phyloP scores from a whole-genome alignment of 139 green algal species.

The Tetradesmus obliquus region DNA sequence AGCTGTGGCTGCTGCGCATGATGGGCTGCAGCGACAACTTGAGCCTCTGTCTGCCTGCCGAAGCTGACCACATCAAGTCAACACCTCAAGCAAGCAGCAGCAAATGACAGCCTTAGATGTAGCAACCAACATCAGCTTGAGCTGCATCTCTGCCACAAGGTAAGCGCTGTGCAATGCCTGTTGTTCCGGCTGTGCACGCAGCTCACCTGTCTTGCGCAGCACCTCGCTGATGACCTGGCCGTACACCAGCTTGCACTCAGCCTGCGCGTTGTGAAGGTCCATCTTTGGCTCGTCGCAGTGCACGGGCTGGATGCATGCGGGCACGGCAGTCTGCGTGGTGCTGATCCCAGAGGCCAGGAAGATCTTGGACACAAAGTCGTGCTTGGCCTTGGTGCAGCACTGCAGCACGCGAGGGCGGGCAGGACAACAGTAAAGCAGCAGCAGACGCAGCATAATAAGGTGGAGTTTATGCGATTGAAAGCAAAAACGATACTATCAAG shows the following conservation, averaged over 20 bases:
- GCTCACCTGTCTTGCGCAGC: constrained; percentile 44
- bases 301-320: constrained; percentile 25
- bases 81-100: too few species aligned
- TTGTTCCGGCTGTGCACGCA: not conserved
- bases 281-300: constrained; percentile 26
- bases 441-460: not conserved
- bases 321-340: constrained; percentile 14
- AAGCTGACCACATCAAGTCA: too few species aligned
- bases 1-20: too few species aligned
- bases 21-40: too few species aligned
- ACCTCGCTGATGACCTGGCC: constrained; percentile 36
- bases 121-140: too few species aligned
- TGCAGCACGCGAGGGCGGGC: not conserved
- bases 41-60: too few species aligned
- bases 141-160: too few species aligned
- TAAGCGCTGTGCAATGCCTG: too few species aligned
- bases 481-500: too few species aligned
- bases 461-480: not conserved
- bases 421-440: not conserved
- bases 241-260: constrained; percentile 42
- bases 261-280: constrained; percentile 9
- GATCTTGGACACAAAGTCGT: constrained; percentile 44
- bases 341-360: constrained; percentile 27
- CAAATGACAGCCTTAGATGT: too few species aligned
- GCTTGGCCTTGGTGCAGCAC: constrained; percentile 34